Evolutionary conservation across 2,329 filamentous ascomycete genomes (phyloP).

Genomic region (Claviceps fusiformis): DNA sequence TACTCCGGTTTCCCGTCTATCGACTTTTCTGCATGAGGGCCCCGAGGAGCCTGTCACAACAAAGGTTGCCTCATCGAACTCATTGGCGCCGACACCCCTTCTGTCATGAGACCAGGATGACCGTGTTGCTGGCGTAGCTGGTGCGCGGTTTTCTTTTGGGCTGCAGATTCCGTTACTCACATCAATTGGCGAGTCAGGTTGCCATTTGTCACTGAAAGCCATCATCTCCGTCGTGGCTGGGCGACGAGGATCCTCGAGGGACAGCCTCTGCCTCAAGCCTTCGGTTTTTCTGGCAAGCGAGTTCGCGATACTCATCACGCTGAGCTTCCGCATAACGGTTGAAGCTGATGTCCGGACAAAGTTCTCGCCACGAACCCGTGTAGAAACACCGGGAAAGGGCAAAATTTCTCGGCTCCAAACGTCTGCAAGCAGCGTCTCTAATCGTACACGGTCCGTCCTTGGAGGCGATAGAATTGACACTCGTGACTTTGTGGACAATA

Average conservation of each 20-base stretch:
- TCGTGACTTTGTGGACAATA: constrained; percentile 52
- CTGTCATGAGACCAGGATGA: constrained; percentile 1
- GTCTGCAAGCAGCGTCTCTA: constrained; percentile 62
- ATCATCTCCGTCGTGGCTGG: background rate
- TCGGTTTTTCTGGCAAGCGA: constrained; percentile 61
- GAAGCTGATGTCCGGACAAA: constrained; percentile 68
- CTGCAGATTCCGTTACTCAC: background rate
- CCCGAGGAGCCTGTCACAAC: background rate
- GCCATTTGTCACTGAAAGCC: background rate
- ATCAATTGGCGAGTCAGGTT: background rate
- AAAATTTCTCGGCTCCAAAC: constrained; percentile 74
- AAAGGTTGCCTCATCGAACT: background rate
- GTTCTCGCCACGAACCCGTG: constrained; percentile 51
- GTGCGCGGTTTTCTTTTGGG: background rate
- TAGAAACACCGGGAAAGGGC: constrained; percentile 71
- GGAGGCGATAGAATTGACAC: constrained; percentile 61
- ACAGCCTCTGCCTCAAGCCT: constrained; percentile 27
- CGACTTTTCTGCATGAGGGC: constrained; percentile 2
- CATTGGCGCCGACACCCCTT: background rate
- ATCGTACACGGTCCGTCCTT: constrained; percentile 59
- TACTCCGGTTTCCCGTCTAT: background rate
- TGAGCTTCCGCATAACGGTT: constrained; percentile 78
- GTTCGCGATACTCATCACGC: constrained; percentile 64
- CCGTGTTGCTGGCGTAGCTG: background rate
- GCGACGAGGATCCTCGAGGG: constrained; percentile 3